Percentiles rank a stretch among this genome's conserved stretches.
phyloP scores from a whole-genome alignment of 176 grass and related monocot genomes.

The Panicum miliaceum region DNA sequence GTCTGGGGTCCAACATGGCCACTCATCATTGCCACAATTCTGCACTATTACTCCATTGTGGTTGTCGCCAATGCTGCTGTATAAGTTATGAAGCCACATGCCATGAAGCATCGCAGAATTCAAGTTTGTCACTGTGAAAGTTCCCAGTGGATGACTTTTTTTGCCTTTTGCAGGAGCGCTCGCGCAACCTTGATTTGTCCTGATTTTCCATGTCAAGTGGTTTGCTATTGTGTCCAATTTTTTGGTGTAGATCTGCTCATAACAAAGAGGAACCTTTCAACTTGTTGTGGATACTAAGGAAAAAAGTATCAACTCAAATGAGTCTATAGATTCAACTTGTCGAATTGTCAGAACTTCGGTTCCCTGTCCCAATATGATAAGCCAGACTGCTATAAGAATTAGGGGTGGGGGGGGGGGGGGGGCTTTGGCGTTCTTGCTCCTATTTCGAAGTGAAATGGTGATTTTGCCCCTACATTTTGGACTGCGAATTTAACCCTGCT shows the following conservation, averaged over 20 bases:
- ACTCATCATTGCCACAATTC: background rate
- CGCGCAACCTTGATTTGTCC: background rate
- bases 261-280: background rate
- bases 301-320: background rate
- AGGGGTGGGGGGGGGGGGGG: no score
- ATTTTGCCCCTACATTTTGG: no score
- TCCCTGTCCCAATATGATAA: background rate
- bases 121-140: background rate
- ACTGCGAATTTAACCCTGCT: no score
- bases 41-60: background rate
- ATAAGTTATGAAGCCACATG: background rate
- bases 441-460: no score
- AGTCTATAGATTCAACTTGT: background rate
- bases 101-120: background rate
- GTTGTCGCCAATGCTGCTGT: background rate
- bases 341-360: background rate
- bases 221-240: background rate
- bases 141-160: background rate
- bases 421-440: no score
- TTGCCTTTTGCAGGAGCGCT: background rate
- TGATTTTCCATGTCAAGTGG: slow-evolving; percentile 6
- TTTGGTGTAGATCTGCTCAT: background rate
- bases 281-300: background rate
- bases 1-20: background rate
- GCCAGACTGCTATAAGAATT: background rate